Conservation (phyloP, 345 rosid species). For the Rhizophora apiculata region DNA sequence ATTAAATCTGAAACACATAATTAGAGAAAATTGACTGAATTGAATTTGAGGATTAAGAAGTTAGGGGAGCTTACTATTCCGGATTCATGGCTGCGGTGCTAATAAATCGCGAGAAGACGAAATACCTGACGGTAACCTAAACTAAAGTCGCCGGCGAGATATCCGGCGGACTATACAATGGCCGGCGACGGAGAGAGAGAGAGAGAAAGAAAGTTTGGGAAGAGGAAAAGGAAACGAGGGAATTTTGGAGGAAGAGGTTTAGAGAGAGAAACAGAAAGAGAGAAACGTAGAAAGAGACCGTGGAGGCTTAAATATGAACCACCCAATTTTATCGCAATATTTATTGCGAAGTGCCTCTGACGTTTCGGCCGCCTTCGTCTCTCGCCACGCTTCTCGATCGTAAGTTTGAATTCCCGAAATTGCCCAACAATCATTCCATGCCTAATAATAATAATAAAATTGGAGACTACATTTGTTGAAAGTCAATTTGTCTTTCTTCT, state of each 20-base stretch:
- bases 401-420: slow-evolving; percentile 5
- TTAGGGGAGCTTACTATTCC: slow-evolving; percentile 65
- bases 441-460: neutral
- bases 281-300: neutral
- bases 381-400: slow-evolving; percentile 28
- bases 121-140: slow-evolving; percentile 1
- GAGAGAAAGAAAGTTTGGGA: neutral
- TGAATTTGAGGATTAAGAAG: neutral
- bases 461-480: too few species aligned
- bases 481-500: too few species aligned
- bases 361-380: slow-evolving; percentile 7
- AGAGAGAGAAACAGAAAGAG: neutral
- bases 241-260: neutral
- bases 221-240: neutral
- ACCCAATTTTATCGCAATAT: slow-evolving; percentile 21
- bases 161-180: slow-evolving; percentile 18
- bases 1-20: neutral
- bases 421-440: neutral
- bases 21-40: neutral
- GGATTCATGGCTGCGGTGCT: slow-evolving; percentile 65
- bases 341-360: slow-evolving; percentile 17
- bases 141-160: slow-evolving; percentile 17
- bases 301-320: slow-evolving; percentile 3
- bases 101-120: slow-evolving; percentile 18
- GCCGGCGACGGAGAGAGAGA: slow-evolving; percentile 29